Evolutionary conservation across 2,329 filamentous ascomycete genomes (phyloP).

Genomic region (Echinosphaeria canescens): DNA sequence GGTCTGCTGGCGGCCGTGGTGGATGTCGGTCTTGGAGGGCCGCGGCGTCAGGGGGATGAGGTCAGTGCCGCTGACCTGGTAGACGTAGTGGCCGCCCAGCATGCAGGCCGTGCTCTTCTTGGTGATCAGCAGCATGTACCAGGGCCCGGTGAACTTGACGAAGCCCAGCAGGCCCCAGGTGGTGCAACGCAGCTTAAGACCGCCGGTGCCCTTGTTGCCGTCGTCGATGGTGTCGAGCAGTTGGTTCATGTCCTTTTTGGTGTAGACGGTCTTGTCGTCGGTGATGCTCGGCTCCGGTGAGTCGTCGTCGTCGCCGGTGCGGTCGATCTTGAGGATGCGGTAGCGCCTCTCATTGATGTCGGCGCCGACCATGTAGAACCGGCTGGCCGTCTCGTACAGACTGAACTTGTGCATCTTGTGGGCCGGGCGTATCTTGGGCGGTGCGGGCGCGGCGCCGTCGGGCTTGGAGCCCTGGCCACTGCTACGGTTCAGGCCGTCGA

Average conservation of each 20-base stretch:
- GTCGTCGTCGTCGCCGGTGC: constrained; percentile 49
- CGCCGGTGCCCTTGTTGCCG: constrained; percentile 78
- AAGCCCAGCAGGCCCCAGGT: constrained; percentile 92
- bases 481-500: not conserved
- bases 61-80: constrained; percentile 87
- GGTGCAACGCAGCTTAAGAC: constrained; percentile 72
- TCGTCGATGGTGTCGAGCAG: constrained; percentile 89
- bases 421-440: constrained; percentile 10
- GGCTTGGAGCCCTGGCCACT: not conserved
- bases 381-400: constrained; percentile 84
- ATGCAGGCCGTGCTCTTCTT: constrained; percentile 93
- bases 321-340: constrained; percentile 84
- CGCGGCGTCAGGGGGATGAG: constrained; percentile 68
- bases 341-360: constrained; percentile 80
- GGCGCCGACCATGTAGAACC: constrained; percentile 86
- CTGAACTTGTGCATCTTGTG: constrained; percentile 88
- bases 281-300: constrained; percentile 51
- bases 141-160: constrained; percentile 84
- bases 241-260: constrained; percentile 76
- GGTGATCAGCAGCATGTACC: constrained; percentile 93
- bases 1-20: constrained; percentile 46
- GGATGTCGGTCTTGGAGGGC: constrained; percentile 53
- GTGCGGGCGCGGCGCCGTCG: not conserved
- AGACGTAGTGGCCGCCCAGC: constrained; percentile 89
- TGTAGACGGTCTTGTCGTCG: constrained; percentile 92